A percentile compares a stretch with the other conserved stretches of the same genome.
phyloP scores from a whole-genome alignment of 495 filamentous ascomycete species.

The Penicillium lagena region DNA sequence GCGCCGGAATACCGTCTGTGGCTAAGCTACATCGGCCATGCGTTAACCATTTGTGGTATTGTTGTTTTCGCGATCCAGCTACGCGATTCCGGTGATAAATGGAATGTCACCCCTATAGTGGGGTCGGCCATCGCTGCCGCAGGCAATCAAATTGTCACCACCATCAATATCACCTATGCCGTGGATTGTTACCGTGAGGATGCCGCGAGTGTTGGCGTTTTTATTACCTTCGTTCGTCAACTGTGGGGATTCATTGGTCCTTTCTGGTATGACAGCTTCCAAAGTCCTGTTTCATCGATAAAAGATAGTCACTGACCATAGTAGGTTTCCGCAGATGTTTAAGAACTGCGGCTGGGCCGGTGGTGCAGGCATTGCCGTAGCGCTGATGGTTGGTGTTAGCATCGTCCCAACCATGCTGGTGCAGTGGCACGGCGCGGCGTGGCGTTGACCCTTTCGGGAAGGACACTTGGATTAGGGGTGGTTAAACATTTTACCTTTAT shows the following conservation, averaged over 20 bases:
- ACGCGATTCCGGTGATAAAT: slow-evolving; percentile 28
- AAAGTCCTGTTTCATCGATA: neutral
- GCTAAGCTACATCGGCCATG: slow-evolving; percentile 44
- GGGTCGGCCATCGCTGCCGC: slow-evolving; percentile 42
- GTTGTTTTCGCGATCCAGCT: slow-evolving; percentile 45
- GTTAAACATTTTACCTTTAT: no score
- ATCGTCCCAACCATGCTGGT: slow-evolving; percentile 30
- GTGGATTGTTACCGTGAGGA: slow-evolving; percentile 45
- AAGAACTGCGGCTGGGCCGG: slow-evolving; percentile 29
- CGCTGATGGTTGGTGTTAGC: slow-evolving; percentile 26
- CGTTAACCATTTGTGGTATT: slow-evolving; percentile 39
- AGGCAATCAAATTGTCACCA: slow-evolving; percentile 52
- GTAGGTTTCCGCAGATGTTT: slow-evolving; percentile 39
- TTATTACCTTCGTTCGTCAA: slow-evolving; percentile 46
- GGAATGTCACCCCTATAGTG: slow-evolving; percentile 44
- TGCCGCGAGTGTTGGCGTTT: slow-evolving; percentile 45
- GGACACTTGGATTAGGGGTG: no score
- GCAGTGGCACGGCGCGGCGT: slow-evolving; percentile 19
- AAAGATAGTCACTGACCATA: neutral
- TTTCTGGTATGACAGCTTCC: slow-evolving; percentile 36
- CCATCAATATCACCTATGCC: slow-evolving; percentile 47
- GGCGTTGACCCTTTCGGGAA: slow-evolving; percentile 4
- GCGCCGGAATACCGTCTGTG: slow-evolving; percentile 44
- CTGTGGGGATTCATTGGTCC: slow-evolving; percentile 53
- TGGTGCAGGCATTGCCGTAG: slow-evolving; percentile 29